Conservation (phyloP, 345 rosid species). For the Salix caprea region DNA sequence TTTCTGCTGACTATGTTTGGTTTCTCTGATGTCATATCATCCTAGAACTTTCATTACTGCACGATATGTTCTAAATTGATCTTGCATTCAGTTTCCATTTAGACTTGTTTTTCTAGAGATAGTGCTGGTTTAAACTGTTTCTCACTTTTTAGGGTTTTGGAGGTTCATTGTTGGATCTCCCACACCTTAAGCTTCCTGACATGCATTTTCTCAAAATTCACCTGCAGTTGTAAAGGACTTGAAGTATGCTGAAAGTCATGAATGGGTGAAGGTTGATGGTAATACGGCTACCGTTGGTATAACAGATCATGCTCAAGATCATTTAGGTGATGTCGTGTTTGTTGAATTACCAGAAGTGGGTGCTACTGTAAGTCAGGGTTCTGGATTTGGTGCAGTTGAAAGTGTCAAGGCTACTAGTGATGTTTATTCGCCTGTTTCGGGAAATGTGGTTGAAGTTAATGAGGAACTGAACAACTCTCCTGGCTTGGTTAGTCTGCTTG, state of each 20-base stretch:
- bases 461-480: constrained; percentile 58
- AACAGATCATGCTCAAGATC: constrained; percentile 97
- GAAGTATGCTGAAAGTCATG: constrained; percentile 83
- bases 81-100: neutral
- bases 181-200: neutral
- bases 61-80: neutral
- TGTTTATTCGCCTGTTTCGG: constrained; percentile 84
- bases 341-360: constrained; percentile 90
- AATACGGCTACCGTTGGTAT: constrained; percentile 76
- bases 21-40: neutral
- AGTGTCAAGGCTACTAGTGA: constrained; percentile 99
- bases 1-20: neutral
- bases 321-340: constrained; percentile 93
- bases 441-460: constrained; percentile 73
- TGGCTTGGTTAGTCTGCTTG: constrained; percentile 60
- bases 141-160: neutral
- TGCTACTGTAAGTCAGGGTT: constrained; percentile 54
- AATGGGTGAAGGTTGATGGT: constrained; percentile 87
- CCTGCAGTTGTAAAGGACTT: constrained; percentile 72
- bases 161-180: neutral
- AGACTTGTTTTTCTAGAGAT: neutral
- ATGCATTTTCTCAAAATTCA: neutral
- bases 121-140: no score
- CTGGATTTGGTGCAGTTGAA: constrained; percentile 90
- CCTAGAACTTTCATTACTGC: neutral